Base-by-base conservation (phyloP, 306 rosid genomes). In the Rosa multiflora region DNA sequence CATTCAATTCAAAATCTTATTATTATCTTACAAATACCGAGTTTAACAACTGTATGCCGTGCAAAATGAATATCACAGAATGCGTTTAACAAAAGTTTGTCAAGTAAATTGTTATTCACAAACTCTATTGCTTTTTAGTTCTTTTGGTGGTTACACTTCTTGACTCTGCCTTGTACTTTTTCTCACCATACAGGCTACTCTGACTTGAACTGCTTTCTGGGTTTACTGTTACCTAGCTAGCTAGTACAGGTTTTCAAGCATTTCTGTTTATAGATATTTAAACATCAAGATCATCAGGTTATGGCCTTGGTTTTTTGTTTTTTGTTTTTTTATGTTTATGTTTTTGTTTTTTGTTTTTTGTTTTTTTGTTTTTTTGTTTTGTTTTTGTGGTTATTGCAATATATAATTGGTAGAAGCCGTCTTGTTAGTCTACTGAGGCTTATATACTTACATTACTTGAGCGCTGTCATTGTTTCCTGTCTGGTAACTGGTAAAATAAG, bases 391-490 rank as follows among this genome's bases (percentile, higher is more conserved):
- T 15, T 10, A 23, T 21, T 52, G 23, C 72, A 49, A 37, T 37
- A 39, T 46, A 37, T 21, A 32, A 35, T 9, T 29, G 32, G 29
- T 73, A 21, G 10, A 49, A 67, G 64, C 76, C 29, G 63, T 52
- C 6, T 43, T 75, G 2, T 37, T 6, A 66, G 18, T 62, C 17
- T 58, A 17, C 53, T 13, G 17, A 73, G 43, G 53, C 3, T 63
- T 21, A 56, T 15, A 44, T 42, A 23, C 13, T 61, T n/a, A 46
- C 72, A 37, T 7, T 47, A 75, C 68, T 10, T 35, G 3, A 17
- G 47, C 37, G 14, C 62, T 70, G 37, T 81, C 48, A 40, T 20
- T 71, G 15, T 78, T 55, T 46, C 53, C 35, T 23, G 26, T 61
- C 23, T 6, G 47, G 58, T 18, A 55, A 51, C 21, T 29, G 52